Evolutionary conservation across 352 stramenopile genomes (phyloP).

Genomic region (Globisporangium takayamanum): DNA sequence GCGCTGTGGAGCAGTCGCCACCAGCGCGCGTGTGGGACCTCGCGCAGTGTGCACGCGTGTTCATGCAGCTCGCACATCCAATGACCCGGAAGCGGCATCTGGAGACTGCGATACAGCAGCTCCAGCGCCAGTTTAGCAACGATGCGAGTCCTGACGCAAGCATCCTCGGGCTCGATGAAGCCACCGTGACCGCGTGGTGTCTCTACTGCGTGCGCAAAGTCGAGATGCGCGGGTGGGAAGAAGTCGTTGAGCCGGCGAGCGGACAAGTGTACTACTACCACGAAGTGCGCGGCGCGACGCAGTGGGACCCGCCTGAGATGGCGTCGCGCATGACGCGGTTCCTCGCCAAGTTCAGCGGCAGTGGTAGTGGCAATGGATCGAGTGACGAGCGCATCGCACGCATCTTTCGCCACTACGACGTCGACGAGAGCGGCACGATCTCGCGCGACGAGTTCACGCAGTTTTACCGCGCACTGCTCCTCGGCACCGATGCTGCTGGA

Average conservation of each 20-base stretch:
- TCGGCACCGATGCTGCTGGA: constrained; percentile 8
- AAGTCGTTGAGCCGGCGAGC: constrained; percentile 27
- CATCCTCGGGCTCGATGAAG: constrained; percentile 15
- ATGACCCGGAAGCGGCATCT: constrained; percentile 29
- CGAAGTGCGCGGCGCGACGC: constrained; percentile 38
- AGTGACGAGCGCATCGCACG: constrained; percentile 48
- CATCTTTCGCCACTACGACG: constrained; percentile 66
- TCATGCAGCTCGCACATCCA: constrained; percentile 30
- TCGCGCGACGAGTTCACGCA: constrained; percentile 45
- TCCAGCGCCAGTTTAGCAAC: constrained; percentile 21
- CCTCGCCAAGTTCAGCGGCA: constrained; percentile 32
- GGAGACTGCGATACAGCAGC: constrained; percentile 15
- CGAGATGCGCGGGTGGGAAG: constrained; percentile 50
- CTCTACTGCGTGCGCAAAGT: constrained; percentile 35
- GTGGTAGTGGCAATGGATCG: constrained; percentile 11
- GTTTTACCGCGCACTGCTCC: constrained; percentile 49
- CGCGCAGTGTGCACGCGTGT: constrained; percentile 19
- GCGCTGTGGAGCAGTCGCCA: background rate
- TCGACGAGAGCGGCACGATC: constrained; percentile 58
- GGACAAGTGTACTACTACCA: constrained; percentile 64
- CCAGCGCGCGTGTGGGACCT: constrained; percentile 13
- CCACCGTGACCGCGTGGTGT: constrained; percentile 30
- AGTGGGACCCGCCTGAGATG: constrained; percentile 64
- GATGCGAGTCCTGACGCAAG: background rate
- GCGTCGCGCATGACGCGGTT: constrained; percentile 42